Evolutionary conservation across 108 stramenopile species (phyloP).

Genomic region (Fragilaria crotonensis): DNA sequence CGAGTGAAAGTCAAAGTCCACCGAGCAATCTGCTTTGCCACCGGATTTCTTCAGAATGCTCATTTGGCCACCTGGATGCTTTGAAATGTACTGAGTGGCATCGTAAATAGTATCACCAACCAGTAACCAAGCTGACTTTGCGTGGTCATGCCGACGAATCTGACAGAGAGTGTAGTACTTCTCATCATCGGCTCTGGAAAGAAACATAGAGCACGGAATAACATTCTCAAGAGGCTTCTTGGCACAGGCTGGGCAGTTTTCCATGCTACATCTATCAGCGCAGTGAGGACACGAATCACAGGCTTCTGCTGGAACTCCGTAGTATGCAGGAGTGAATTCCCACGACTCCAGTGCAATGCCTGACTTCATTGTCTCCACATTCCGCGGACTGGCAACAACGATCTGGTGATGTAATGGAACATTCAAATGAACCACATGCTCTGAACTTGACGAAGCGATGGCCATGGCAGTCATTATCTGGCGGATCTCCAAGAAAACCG

Average conservation of each 20-base stretch:
- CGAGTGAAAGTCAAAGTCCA: slow-evolving; percentile 68
- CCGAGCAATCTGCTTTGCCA: slow-evolving; percentile 55
- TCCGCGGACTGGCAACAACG: no score
- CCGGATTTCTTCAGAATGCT: slow-evolving; percentile 57
- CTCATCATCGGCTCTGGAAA: neutral
- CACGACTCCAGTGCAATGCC: no score
- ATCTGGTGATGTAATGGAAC: no score
- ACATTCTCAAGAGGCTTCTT: slow-evolving; percentile 10
- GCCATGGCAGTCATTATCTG: no score
- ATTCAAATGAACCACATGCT: no score
- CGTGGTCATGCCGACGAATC: slow-evolving; percentile 49
- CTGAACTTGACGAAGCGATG: no score
- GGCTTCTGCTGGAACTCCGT: neutral
- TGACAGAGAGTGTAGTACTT: slow-evolving; percentile 48
- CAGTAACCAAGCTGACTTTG: slow-evolving; percentile 70
- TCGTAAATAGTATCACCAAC: slow-evolving; percentile 71
- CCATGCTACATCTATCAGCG: slow-evolving; percentile 21
- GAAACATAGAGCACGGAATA: neutral
- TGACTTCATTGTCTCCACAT: no score
- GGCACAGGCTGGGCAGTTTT: slow-evolving; percentile 25
- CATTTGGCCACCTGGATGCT: slow-evolving; percentile 69
- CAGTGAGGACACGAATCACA: slow-evolving; percentile 44
- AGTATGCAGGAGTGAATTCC: no score
- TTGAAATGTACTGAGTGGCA: slow-evolving; percentile 54
- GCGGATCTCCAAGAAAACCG: no score